Evolutionary conservation across 257 asterid species (phyloP), one percentile per base, ranked within the genome.

Genomic region (Leptodermis oblonga): DNA sequence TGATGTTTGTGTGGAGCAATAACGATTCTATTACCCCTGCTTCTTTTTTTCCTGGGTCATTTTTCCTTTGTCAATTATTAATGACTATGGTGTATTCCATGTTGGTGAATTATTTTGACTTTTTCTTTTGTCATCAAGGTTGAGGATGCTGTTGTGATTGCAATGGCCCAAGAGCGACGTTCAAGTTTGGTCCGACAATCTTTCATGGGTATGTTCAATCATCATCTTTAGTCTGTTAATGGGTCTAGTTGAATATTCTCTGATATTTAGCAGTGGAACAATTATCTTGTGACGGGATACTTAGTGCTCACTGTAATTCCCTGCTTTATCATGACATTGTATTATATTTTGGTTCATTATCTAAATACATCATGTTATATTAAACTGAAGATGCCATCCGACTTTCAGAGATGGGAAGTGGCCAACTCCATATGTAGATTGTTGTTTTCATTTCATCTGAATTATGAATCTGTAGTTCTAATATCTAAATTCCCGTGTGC

Each of bases 101-200:
- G 59, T 72, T n/a, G 13, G 31, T 49, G 1, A 56, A 58, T 69
- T 31, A 17, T 70, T 76, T 76, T 45, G 8, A 1, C 48, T 66
- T 69, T 48, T 78, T 69, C 74, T 79, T 70, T 70, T 73, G 68
- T 70, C n/a, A 70, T 69, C 72, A 80, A 94, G 99, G 91, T 91
- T 74, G 99, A 91, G 82, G 99, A 94, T 86, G 99, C 98, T 78
- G 90, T 88, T 86, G 85, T 81, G 66, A 82, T 91, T 30, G 83
- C 87, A 33, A 70, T 91, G 86, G 91, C 93, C 45, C 99, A 89
- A 78, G 80, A 74, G 41, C 81, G 99, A 18, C 90, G 95, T 33
- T 83, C 98, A 71, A 86, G 84, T 72, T 78, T 89, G 78, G 83
- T 89, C 71, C 96, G 95, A 73, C 99, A 91, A 64, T 67, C 92